These are phyloP conservation scores for Boletus reticulatus DNA, from an alignment of 768 basidiomycete genomes.

Conservation along the genomic window DNA sequence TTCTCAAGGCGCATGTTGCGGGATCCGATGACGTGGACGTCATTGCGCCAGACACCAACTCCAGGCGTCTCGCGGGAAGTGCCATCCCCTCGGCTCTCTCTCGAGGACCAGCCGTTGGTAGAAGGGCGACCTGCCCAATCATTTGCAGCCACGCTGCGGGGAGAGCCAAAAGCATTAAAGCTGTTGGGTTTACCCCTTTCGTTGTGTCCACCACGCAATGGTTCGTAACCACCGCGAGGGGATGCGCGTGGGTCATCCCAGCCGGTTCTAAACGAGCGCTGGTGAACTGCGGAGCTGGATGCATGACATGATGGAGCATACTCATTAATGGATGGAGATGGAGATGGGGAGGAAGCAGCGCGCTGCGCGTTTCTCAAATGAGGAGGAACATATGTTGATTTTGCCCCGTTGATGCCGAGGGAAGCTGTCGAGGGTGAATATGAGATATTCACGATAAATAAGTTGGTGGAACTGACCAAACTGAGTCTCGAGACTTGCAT, in stretches of 20 bases:
- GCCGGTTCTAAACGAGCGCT: conserved; percentile 48
- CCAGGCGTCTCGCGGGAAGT: conserved; percentile 49
- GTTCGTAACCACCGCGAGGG: conserved; percentile 49
- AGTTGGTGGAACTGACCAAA: conserved; percentile 51
- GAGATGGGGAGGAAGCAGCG: conserved; percentile 59
- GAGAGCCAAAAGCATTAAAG: conserved; percentile 39
- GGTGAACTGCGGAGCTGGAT: conserved; percentile 14
- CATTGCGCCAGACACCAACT: conserved; percentile 82
- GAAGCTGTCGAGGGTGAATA: conserved; percentile 46
- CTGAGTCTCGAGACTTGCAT: conserved; percentile 67
- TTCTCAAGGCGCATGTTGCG: conserved; percentile 90
- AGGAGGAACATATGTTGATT: conserved; percentile 86
- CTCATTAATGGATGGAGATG: conserved; percentile 45
- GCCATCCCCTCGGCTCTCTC: conserved; percentile 31
- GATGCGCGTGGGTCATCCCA: conserved; percentile 76
- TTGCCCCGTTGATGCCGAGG: conserved; percentile 67
- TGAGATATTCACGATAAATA: neutral
- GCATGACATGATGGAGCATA: conserved; percentile 33
- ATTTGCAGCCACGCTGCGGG: conserved; percentile 32
- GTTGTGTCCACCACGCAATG: conserved; percentile 41
- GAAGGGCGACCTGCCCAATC: conserved; percentile 44
- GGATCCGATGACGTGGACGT: conserved; percentile 78
- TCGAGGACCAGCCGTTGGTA: conserved; percentile 38
- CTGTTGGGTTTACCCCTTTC: conserved; percentile 37
- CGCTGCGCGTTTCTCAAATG: conserved; percentile 85